Conservation (phyloP, 768 basidiomycete species). For the Psilocybe sp. region DNA sequence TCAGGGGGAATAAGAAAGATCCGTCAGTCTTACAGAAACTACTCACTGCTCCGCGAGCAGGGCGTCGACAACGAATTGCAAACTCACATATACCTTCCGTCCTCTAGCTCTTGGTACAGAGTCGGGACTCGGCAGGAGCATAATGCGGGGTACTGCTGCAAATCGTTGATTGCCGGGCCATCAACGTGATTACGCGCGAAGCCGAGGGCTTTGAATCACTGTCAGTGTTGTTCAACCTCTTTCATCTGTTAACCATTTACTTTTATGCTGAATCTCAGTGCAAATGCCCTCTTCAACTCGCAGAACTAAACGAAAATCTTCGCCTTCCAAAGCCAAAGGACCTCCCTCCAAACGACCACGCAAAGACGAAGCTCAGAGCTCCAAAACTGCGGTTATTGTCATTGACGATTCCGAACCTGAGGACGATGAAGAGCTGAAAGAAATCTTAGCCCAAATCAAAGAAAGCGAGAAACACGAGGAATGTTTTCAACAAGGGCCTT, state of each 20-base stretch:
- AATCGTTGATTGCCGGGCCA: too few species aligned
- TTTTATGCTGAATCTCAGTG: background rate
- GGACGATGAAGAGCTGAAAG: slow-evolving; percentile 30
- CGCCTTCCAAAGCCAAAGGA: slow-evolving; percentile 1
- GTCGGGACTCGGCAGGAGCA: too few species aligned
- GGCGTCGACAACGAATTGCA: too few species aligned
- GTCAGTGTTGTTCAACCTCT: too few species aligned
- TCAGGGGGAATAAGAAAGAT: too few species aligned
- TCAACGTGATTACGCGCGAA: too few species aligned
- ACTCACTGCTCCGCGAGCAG: too few species aligned
- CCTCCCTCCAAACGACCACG: slow-evolving; percentile 13
- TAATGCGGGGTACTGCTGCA: too few species aligned
- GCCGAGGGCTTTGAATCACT: too few species aligned
- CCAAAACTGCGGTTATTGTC: slow-evolving; percentile 18
- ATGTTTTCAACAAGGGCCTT: slow-evolving; percentile 29
- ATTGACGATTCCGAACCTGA: slow-evolving; percentile 32
- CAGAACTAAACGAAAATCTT: slow-evolving; percentile 8
- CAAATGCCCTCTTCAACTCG: slow-evolving; percentile 8
- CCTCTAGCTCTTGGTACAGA: too few species aligned
- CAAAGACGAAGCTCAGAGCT: slow-evolving; percentile 15
- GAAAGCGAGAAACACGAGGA: slow-evolving; percentile 38
- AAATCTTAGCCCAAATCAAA: slow-evolving; percentile 37
- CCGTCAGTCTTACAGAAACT: too few species aligned
- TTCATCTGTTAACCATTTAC: background rate
- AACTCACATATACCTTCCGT: too few species aligned